These are phyloP conservation scores for Xylona heveae DNA, from an alignment of 495 filamentous ascomycete species.

Conservation along the genomic window DNA sequence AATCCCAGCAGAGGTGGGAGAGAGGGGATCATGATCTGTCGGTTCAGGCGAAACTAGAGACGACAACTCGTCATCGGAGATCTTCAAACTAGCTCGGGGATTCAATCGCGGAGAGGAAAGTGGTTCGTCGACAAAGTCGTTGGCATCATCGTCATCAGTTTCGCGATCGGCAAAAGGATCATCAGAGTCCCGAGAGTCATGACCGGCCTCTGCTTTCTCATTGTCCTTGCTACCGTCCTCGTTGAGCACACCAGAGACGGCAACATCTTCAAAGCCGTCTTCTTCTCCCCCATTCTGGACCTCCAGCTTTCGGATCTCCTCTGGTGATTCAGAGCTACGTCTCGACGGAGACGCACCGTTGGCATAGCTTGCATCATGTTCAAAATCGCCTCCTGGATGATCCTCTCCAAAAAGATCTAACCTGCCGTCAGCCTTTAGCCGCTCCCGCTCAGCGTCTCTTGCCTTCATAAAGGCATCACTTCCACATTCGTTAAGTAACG, in stretches of 20 bases:
- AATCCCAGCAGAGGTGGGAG: slow-evolving; percentile 26
- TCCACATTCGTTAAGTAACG: slow-evolving; percentile 76
- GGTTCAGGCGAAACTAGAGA: slow-evolving; percentile 20
- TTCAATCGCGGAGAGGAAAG: slow-evolving; percentile 33
- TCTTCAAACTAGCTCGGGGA: slow-evolving; percentile 7
- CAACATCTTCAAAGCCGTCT: slow-evolving; percentile 88
- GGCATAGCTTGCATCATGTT: slow-evolving; percentile 13
- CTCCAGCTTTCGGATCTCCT: slow-evolving; percentile 30
- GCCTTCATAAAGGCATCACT: slow-evolving; percentile 70
- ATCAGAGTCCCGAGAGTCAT: no score
- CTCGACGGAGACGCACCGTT: slow-evolving; percentile 9
- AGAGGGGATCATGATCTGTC: slow-evolving; percentile 16
- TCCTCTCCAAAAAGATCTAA: slow-evolving; percentile 27
- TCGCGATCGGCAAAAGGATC: no score
- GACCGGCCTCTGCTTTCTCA: no score
- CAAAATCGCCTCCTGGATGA: no score
- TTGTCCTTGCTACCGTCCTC: slow-evolving; percentile 37
- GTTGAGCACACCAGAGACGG: slow-evolving; percentile 39
- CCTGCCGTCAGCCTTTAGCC: slow-evolving; percentile 48
- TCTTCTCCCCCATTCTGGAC: slow-evolving; percentile 66
- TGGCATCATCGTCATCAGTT: slow-evolving; percentile 33
- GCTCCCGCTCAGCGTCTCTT: slow-evolving; percentile 64
- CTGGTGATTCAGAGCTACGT: slow-evolving; percentile 16
- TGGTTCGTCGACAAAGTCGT: slow-evolving; percentile 54
- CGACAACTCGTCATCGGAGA: slow-evolving; percentile 18